Conservation (phyloP, 345 rosid species). For the Laguncularia racemosa region DNA sequence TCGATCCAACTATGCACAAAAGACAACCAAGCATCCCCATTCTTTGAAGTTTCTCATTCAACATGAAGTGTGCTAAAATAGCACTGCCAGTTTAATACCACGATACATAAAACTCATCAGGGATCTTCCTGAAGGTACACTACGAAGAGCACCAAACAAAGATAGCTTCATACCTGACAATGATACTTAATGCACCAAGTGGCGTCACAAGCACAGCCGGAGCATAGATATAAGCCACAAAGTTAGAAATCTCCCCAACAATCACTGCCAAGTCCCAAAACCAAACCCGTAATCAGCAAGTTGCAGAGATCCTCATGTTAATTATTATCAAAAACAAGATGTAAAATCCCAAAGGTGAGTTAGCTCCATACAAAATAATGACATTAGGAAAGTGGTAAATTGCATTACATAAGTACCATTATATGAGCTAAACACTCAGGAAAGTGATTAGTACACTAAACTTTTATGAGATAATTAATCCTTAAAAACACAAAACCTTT, state of each 20-base stretch:
- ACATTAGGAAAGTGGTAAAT: no score
- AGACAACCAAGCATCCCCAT: slow-evolving; percentile 79
- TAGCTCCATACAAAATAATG: no score
- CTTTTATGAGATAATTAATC: no score
- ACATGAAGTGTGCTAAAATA: slow-evolving; percentile 59
- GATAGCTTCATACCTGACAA: slow-evolving; percentile 38
- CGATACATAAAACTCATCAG: slow-evolving; percentile 5
- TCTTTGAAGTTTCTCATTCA: slow-evolving; percentile 58
- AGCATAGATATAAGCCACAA: slow-evolving; percentile 61
- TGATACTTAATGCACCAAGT: slow-evolving; percentile 71
- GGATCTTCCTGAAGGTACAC: slow-evolving; percentile 1
- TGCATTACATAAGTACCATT: no score
- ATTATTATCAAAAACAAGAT: no score
- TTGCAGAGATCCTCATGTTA: not conserved
- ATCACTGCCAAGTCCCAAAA: slow-evolving; percentile 39
- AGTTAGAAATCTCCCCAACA: slow-evolving; percentile 67
- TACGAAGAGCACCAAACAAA: no score
- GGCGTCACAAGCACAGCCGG: slow-evolving; percentile 83
- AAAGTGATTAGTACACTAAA: no score
- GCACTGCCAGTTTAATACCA: slow-evolving; percentile 39
- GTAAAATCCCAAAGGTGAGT: no score
- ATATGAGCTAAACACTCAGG: no score
- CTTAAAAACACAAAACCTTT: no score
- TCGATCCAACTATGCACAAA: slow-evolving; percentile 65
- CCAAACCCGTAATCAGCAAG: not conserved